Conservation (phyloP, 306 rosid genomes). For the Medicago arabica region DNA sequence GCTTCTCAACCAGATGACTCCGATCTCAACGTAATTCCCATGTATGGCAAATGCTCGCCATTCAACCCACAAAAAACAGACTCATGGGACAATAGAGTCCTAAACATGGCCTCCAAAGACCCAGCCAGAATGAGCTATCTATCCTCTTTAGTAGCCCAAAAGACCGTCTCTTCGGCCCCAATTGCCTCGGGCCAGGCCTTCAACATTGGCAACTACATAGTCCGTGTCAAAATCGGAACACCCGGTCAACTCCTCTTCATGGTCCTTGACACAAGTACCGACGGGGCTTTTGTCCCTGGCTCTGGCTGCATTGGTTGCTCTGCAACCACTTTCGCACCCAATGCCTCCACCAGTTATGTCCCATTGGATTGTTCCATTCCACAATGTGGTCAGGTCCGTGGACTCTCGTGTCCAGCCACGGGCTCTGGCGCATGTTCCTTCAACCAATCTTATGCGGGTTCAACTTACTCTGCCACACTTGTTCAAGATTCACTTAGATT, state of each 20-base stretch:
- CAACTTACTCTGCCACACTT: conserved; percentile 73
- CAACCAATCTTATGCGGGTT: conserved; percentile 84
- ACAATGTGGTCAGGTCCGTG: conserved; percentile 64
- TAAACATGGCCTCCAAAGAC: conserved; percentile 84
- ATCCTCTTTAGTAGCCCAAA: conserved; percentile 59
- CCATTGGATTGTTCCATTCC: conserved; percentile 67
- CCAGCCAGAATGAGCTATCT: conserved; percentile 65
- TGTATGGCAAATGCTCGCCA: conserved; percentile 89
- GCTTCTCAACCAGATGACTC: conserved; percentile 51
- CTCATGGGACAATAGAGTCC: conserved; percentile 61
- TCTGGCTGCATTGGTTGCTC: conserved; percentile 79
- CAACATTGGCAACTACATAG: conserved; percentile 77
- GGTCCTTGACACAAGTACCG: conserved; percentile 89
- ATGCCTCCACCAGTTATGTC: conserved; percentile 56
- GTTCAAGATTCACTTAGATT: conserved; percentile 63
- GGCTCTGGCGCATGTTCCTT: conserved; percentile 59
- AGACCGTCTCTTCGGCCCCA: conserved; percentile 57
- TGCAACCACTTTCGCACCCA: conserved; percentile 55
- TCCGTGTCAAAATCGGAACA: conserved; percentile 70
- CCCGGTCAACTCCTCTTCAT: conserved; percentile 78
- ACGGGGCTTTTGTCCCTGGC: conserved; percentile 81
- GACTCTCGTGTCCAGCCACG: conserved; percentile 61
- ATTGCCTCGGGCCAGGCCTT: conserved; percentile 85
- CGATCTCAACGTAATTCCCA: conserved; percentile 72
- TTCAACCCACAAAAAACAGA: conserved; percentile 64